Percentiles rank a stretch among this genome's conserved stretches.
phyloP scores from a whole-genome alignment of 2,329 filamentous ascomycete genomes.

The Ceratocystis diversiconidia region DNA sequence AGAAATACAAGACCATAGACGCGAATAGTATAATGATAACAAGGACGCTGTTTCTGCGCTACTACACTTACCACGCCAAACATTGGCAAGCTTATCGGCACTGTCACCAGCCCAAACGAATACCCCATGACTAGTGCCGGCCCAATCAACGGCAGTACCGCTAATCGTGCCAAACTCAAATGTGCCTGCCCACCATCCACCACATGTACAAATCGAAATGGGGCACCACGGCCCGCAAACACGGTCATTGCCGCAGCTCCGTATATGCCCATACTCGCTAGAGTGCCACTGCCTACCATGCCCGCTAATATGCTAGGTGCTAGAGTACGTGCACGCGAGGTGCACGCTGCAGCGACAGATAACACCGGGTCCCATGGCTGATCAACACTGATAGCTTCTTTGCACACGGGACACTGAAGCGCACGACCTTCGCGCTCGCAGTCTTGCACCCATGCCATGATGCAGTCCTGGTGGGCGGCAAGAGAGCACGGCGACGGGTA shows the following conservation, averaged over 20 bases:
- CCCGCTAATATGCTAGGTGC: conserved; percentile 48
- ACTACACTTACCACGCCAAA: conserved; percentile 14
- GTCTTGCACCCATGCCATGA: conserved; percentile 88
- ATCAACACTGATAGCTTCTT: conserved; percentile 60
- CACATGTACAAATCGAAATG: conserved; percentile 31
- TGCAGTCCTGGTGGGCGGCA: conserved; percentile 76
- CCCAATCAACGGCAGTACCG: conserved; percentile 32
- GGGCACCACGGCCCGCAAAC: conserved; percentile 37
- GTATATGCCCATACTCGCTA: conserved; percentile 40
- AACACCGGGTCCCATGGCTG: conserved; percentile 63
- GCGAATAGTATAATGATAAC: not conserved
- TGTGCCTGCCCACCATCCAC: conserved; percentile 17
- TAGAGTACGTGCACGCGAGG: conserved; percentile 38
- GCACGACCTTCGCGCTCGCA: conserved; percentile 54
- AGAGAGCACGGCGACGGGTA: conserved; percentile 83
- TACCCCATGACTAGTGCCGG: conserved; percentile 33
- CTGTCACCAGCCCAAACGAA: conserved; percentile 31
- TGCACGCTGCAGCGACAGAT: conserved; percentile 45
- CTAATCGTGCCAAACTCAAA: conserved; percentile 18
- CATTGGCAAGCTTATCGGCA: conserved; percentile 29
- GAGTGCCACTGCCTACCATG: conserved; percentile 32
- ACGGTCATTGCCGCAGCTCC: conserved; percentile 36
- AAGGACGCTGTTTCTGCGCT: not conserved
- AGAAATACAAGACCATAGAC: not conserved
- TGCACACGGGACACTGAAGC: conserved; percentile 80